Base-by-base conservation (phyloP, 2,329 filamentous ascomycete species). In the Epichloe baconii region DNA sequence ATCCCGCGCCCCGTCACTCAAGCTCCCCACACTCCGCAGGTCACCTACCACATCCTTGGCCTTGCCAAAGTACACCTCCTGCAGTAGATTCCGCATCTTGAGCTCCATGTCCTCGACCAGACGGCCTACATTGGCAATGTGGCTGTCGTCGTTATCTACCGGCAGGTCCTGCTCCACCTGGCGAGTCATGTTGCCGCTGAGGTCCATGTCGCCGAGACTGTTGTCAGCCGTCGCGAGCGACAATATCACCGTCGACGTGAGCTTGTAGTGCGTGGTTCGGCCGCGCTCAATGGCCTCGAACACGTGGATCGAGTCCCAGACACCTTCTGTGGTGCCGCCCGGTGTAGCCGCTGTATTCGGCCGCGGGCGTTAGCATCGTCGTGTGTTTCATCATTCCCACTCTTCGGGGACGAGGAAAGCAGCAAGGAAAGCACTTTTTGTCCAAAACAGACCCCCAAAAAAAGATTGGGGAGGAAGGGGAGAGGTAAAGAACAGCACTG, bases 51-150 rank as follows among this genome's bases (percentile, higher is more conserved):
- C 89, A 69, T 98, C 93, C 78, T 95, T 96, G 51, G 93, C 91
- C 76, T 98, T 98, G 65, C 93, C 93, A 71, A 98, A 98, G 73
- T 98, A 98, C 47, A 98, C 93, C 71, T 98, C 93, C 75, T 98
- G 91, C 66, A 98, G 74, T 68, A 97, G 69, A 69, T 98, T 98
- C 58, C 93, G 82, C 93, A 98, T 97, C 78, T 96, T 95, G 66
- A 96, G 81, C 73, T 98, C 93, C 93, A 98, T 97, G 68, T 98
- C 93, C 75, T 98, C 93, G 49, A 98, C 90, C 64, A 98, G 77
- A 57, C 84, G 79, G 52, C 93, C 93, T 54, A 97, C 88, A 69
- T 98, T 98, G 61, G 86, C 87, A 61, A 98, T 93, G 74, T 98
- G 93, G 67, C 86, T 88, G 59, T 86, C 85, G 68, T 97, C 91